Base-by-base conservation (phyloP, 1,284 basidiomycete genomes). In the Cryptococcus hybrid region DNA sequence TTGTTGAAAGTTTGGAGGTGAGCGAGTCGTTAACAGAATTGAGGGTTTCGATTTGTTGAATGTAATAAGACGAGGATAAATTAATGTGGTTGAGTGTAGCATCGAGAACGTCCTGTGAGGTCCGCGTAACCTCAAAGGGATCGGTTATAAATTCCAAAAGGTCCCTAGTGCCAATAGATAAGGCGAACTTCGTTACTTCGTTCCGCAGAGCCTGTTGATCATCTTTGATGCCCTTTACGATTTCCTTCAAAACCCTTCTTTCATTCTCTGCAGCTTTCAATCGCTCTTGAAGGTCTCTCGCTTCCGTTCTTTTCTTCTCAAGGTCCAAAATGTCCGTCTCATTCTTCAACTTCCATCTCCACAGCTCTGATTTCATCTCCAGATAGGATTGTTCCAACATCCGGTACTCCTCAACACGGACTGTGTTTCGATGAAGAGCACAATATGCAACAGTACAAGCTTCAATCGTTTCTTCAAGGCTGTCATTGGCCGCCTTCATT, bases 401-500 rank as follows among this genome's bases (percentile, higher is more conserved):
- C 5, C 52, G 30, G 42, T 59, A 59, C 18, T 36, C 40, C 2
- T 36, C 13, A 13, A 43, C 47, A 18, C 43, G 34, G 8, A 63
- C 56, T 5, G 54, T 56, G 13, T 51, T 40, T 35, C 42, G 34
- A 45, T 59, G 42, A 12, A 60, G 51, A 2, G 43, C 11, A n/a
- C 43, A 37, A 46, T 61, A 56, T 3, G 48, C 54, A 37, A 51
- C 44, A n/a, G 61, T 54, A 3, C 44, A 13, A 30, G 46, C 47
- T 9, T 51, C 39, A 5, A 67, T 24, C 47, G 55, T 42, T 9
- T 49, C 36, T 18, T 60, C 47, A 13, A 65, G 35, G 2, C 52
- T 44, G 3, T 58, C 58, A n/a, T 61, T 56, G 38, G 60, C 63
- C 69, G 51, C 54, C 47, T 45, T 7, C 12, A 57, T n/a, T 18